Conservation (phyloP, 768 basidiomycete genomes). For the Panaeolus papilionaceus region DNA sequence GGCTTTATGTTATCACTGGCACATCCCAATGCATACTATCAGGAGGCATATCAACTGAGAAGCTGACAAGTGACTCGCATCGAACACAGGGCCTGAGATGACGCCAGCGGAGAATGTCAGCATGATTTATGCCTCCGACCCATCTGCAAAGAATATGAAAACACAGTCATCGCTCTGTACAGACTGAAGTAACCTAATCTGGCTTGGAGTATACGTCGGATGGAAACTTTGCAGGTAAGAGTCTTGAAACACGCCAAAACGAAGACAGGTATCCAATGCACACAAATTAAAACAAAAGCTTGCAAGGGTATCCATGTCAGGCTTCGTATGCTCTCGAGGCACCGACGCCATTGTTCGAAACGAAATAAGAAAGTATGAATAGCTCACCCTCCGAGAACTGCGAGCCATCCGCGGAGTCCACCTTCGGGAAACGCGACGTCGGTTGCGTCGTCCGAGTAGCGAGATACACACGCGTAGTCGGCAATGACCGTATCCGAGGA, state of each 20-base stretch:
- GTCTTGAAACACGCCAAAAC: conserved; percentile 35
- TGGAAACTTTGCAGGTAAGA: conserved; percentile 33
- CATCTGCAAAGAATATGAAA: conserved; percentile 33
- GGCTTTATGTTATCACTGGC: conserved; percentile 43
- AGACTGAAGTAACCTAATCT: conserved; percentile 29
- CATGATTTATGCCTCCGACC: conserved; percentile 60
- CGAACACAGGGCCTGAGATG: conserved; percentile 53
- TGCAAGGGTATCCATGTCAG: conserved; percentile 1
- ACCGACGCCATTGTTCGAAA: not conserved
- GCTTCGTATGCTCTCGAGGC: no score
- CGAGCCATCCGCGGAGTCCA: conserved; percentile 24
- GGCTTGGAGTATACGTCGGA: conserved; percentile 27
- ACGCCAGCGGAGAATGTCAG: conserved; percentile 53
- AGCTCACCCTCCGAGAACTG: conserved; percentile 26
- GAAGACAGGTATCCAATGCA: conserved; percentile 29
- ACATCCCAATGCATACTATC: conserved; percentile 41
- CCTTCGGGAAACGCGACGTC: conserved; percentile 26
- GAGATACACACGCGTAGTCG: not conserved
- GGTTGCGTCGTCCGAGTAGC: not conserved
- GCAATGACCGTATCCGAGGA: not conserved
- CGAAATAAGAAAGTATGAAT: no score
- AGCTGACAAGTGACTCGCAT: conserved; percentile 57
- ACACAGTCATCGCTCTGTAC: not conserved
- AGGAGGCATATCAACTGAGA: conserved; percentile 25
- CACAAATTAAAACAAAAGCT: conserved; percentile 26